Conservation (phyloP, 1,284 basidiomycete genomes). For the Takashimella tepidaria region DNA sequence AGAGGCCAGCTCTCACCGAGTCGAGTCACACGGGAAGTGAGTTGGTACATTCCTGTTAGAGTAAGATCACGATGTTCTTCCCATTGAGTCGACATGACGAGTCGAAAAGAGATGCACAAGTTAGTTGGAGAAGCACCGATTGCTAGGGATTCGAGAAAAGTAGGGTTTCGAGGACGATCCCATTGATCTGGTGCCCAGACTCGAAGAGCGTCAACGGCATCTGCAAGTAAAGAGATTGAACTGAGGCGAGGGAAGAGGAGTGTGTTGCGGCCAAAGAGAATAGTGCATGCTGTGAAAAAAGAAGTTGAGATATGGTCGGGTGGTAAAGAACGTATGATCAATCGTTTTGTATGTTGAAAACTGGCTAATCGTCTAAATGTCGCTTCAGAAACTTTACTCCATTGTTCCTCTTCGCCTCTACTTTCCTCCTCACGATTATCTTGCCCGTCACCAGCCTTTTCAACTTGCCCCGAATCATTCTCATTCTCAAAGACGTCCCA, state of each 20-base stretch:
- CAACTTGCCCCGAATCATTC: neutral
- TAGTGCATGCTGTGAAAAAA: neutral
- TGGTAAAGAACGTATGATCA: conserved; percentile 14
- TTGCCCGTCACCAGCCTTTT: neutral
- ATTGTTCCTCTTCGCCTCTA: neutral
- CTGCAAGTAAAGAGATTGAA: conserved; percentile 17
- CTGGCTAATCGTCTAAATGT: conserved; percentile 8
- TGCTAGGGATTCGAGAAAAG: conserved; percentile 21
- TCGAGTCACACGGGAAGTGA: conserved; percentile 17
- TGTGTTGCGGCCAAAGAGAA: neutral
- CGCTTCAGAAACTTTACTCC: neutral
- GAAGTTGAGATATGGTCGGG: conserved; percentile 7
- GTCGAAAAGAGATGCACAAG: conserved; percentile 23
- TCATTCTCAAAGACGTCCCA: neutral
- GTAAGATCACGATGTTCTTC: conserved; percentile 24
- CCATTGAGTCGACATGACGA: conserved; percentile 21
- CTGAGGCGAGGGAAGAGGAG: conserved; percentile 16
- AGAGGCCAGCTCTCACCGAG: conserved; percentile 14
- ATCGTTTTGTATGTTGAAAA: conserved; percentile 8
- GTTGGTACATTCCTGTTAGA: conserved; percentile 18
- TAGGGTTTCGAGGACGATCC: conserved; percentile 16
- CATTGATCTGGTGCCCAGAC: conserved; percentile 22
- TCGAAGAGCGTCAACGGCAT: conserved; percentile 23
- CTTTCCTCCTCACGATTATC: neutral
- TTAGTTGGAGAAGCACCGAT: conserved; percentile 4